Base-by-base conservation (phyloP, 495 filamentous ascomycete species). In the Daldinia grandis region DNA sequence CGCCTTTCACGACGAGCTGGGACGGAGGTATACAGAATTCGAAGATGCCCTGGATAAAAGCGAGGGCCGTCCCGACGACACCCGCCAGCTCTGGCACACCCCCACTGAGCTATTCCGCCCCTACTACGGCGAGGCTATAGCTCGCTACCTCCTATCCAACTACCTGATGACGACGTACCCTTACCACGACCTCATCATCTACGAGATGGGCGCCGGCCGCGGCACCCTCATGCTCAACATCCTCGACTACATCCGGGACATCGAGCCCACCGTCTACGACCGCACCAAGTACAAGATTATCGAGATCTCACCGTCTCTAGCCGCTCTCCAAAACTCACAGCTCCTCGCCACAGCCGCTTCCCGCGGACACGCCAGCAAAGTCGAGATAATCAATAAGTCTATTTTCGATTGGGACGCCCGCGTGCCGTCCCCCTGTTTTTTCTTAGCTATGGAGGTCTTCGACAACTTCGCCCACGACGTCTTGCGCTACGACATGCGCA, bases 151-250 rank as follows among this genome's bases (percentile, higher is more conserved):
- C 5, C 87, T 98, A 58, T 89, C 92, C 59, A 97, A 99, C 82
- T 99, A 99, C 86, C 92, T 95, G 78, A 87, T 97, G 74, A 92
- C 91, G 27, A 87, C 93, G 24, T 98, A 94, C 79, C 96, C 95
- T 6, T 97, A 97, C 84, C 90, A 96, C 79, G 95, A 99, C 82
- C 87, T 99, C 54, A 93, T 96, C 66, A 97, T 99, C 74, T 99
- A 98, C 86, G 95, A 99, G 78, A 94, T 99, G 88, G 95, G 95
- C 21, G 95, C 95, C 53, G 95, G 95, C 62, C 95, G 98, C 74
- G 95, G 95, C 47, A 99, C 96, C 4, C 86, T 99, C 74, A 99
- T 99, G 95, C 84, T 93, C 71, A 98, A 99, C 78, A 94, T 98
- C 63, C 85, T 99, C 57, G 94, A 99, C 83, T 95, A 95, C 81